Base-by-base conservation (phyloP, 2,329 filamentous ascomycete species). In the Zymoseptoria ardabiliae region DNA sequence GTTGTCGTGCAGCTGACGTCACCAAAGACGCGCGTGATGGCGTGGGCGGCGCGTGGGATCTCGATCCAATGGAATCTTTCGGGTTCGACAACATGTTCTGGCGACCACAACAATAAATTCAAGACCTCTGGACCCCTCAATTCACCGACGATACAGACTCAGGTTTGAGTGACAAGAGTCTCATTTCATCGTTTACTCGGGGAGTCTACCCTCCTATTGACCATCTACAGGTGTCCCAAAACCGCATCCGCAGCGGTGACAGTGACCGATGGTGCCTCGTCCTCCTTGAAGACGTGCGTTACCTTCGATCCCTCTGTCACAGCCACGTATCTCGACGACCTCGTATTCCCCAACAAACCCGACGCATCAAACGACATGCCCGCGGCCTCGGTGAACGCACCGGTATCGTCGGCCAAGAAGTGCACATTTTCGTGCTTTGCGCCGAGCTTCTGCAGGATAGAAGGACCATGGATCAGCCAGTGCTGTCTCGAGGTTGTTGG, bases 331-430 rank as follows among this genome's bases (percentile, higher is more conserved):
- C 67, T 59, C 50, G 62, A 59, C 51, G 66, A 68, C 10, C 67
- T 65, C 58, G 62, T 61, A 58, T 62, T 62, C 30, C 67, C 67
- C n/a, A 69, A 61, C 17, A 69, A 58, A 7, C 65, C 67, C 5
- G 57, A 58, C 22, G 65, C 65, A 55, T 67, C 64, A 55, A 68
- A 68, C 58, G 60, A 56, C 55, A 68, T 53, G 21, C 67, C 66
- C n/a, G 62, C 62, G 10, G 59, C 62, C 45, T 61, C 58, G 51
- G 67, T 65, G 63, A 68, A 68, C 63, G 61, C 57, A 20, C 62
- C 65, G 28, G 59, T 66, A 52, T 69, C 67, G 48, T 69, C 67
- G 10, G 67, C 66, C n/a, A 69, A 54, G 58, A 69, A 64, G 57
- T 69, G 67, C 5, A 69, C 66, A 5, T 64, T 41, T 2, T 61